Evolutionary conservation across 2,329 filamentous ascomycete genomes (phyloP).

Genomic region (Colletotrichum horii): DNA sequence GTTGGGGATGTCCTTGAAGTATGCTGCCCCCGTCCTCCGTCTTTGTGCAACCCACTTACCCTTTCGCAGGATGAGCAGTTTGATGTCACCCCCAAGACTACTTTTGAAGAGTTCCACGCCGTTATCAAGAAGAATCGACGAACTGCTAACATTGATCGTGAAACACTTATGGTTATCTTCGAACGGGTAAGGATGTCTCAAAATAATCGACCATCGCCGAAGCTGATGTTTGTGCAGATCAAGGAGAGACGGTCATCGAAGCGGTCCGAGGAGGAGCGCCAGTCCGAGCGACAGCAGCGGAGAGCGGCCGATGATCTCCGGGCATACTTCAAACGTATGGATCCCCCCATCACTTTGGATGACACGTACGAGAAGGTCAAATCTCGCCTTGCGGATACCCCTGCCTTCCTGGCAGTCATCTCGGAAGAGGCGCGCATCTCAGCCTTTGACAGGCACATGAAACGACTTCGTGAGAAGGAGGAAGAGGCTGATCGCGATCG

Average conservation of each 20-base stretch:
- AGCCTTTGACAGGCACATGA: constrained; percentile 91
- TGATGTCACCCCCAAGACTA: constrained; percentile 86
- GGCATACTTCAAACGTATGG: constrained; percentile 85
- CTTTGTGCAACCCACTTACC: constrained; percentile 38
- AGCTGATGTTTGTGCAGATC: constrained; percentile 53
- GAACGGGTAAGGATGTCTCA: constrained; percentile 64
- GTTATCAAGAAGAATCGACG: constrained; percentile 86
- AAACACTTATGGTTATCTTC: constrained; percentile 82
- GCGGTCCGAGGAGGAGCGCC: constrained; percentile 83
- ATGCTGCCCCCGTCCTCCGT: constrained; percentile 39
- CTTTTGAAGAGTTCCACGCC: constrained; percentile 84
- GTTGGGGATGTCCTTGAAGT: constrained; percentile 90
- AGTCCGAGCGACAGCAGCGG: constrained; percentile 84
- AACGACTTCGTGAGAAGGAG: constrained; percentile 89
- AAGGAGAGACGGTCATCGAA: constrained; percentile 80
- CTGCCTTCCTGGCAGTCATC: constrained; percentile 83
- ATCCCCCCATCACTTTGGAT: constrained; percentile 77
- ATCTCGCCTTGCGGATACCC: constrained; percentile 76
- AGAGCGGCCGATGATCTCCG: constrained; percentile 84
- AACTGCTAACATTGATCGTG: constrained; percentile 84
- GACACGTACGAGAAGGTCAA: constrained; percentile 92
- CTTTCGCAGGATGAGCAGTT: constrained; percentile 79
- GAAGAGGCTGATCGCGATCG: constrained; percentile 77
- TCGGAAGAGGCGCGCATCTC: constrained; percentile 82
- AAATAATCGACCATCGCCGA: neutral